phyloP scores from a whole-genome alignment of 2,329 filamentous ascomycete genomes.

The Neoscytalidium dimidiatum region DNA sequence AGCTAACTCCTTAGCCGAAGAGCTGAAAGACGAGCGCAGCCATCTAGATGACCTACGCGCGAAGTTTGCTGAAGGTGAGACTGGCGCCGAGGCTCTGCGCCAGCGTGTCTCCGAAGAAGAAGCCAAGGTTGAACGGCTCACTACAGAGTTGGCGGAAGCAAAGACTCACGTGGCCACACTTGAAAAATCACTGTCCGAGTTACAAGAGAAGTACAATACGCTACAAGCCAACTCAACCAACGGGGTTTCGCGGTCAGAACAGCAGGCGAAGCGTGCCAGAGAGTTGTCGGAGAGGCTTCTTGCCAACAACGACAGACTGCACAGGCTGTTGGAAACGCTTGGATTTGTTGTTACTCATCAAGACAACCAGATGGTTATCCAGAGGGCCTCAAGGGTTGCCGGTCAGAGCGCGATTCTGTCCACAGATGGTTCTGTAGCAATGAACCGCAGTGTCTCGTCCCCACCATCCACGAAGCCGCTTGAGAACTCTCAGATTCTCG shows the following conservation, averaged over 20 bases:
- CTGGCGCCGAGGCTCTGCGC: conserved; percentile 75
- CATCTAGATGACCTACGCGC: conserved; percentile 69
- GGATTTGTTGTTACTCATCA: conserved; percentile 81
- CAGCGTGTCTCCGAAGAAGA: conserved; percentile 77
- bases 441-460: conserved; percentile 45
- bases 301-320: conserved; percentile 80
- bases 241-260: conserved; percentile 25
- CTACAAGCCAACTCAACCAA: conserved; percentile 49
- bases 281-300: conserved; percentile 84
- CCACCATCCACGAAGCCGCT: conserved; percentile 57
- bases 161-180: conserved; percentile 74
- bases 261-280: conserved; percentile 71
- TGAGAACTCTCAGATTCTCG: conserved; percentile 66
- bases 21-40: conserved; percentile 66
- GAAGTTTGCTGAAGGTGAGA: conserved; percentile 80
- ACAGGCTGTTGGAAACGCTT: conserved; percentile 79
- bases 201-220: conserved; percentile 64
- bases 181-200: conserved; percentile 71
- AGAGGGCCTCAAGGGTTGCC: conserved; percentile 63
- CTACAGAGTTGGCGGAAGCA: conserved; percentile 71
- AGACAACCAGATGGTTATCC: conserved; percentile 71
- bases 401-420: conserved; percentile 52
- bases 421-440: conserved; percentile 34
- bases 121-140: conserved; percentile 65
- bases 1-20: conserved; percentile 47